phyloP scores from a whole-genome alignment of 1,139 yeast genomes.

The Kurtzmaniella quercitrusa region DNA sequence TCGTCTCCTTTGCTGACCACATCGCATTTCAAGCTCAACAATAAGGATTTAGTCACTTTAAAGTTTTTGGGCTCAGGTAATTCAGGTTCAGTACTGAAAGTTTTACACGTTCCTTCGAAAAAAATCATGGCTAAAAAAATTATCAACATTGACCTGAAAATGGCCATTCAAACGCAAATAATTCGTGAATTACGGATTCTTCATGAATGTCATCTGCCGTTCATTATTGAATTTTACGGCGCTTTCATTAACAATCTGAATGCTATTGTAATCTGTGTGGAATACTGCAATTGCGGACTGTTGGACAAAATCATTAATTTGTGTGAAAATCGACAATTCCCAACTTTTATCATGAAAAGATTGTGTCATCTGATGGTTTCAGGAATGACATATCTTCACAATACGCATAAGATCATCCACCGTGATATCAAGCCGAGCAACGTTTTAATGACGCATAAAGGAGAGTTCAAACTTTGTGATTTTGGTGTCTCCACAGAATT shows the following conservation, averaged over 20 bases:
- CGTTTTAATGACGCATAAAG: conserved; percentile 72
- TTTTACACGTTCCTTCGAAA: conserved; percentile 83
- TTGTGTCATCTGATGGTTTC: conserved; percentile 73
- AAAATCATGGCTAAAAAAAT: conserved; percentile 87
- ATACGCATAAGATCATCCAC: conserved; percentile 83
- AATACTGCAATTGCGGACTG: conserved; percentile 93
- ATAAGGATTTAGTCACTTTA: conserved; percentile 67
- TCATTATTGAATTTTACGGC: conserved; percentile 85
- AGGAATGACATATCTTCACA: conserved; percentile 78
- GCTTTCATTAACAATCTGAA: conserved; percentile 69
- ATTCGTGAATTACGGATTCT: conserved; percentile 83
- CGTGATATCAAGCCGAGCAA: conserved; percentile 83
- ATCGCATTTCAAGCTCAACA: conserved; percentile 43
- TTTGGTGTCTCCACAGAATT: conserved; percentile 92
- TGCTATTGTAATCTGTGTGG: conserved; percentile 84
- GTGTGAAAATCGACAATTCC: conserved; percentile 36
- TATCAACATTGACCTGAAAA: conserved; percentile 82
- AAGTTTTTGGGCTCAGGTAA: conserved; percentile 88
- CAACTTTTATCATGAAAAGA: conserved; percentile 67
- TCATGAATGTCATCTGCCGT: conserved; percentile 84
- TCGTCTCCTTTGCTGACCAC: conserved; percentile 36
- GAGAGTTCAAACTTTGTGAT: conserved; percentile 82
- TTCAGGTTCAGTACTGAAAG: conserved; percentile 89
- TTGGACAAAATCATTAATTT: conserved; percentile 74
- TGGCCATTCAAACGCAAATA: conserved; percentile 77